Percentiles rank a stretch among this genome's conserved stretches.
These are phyloP conservation scores for Vickermania spadyakhi DNA, from an alignment of 208 protist genomes.

Conservation along the genomic window DNA sequence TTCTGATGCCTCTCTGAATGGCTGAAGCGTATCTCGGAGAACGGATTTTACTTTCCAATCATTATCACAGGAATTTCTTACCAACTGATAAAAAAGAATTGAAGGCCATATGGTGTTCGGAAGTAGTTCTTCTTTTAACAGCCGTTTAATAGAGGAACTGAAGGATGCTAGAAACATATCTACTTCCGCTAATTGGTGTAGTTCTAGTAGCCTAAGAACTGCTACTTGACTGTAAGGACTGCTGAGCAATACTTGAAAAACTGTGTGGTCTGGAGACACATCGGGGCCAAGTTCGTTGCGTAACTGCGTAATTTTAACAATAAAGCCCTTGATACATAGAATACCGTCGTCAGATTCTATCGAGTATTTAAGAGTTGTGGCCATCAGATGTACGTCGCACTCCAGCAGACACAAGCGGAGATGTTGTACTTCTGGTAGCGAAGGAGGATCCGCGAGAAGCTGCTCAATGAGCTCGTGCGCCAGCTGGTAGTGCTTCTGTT, in stretches of 20 bases:
- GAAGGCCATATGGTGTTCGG: not conserved
- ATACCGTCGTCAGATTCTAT: no score
- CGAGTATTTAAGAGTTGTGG: no score
- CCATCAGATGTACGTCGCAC: no score
- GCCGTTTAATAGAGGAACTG: not conserved
- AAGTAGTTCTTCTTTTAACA: not conserved
- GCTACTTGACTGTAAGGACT: not conserved
- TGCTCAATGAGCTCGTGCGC: not conserved
- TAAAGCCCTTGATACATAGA: no score
- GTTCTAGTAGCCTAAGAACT: not conserved
- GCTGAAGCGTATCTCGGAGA: not conserved
- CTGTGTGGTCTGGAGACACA: no score
- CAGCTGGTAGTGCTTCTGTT: not conserved
- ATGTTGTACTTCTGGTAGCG: no score
- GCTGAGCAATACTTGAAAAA: not conserved
- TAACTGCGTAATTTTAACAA: no score
- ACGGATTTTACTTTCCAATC: not conserved
- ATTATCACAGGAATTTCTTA: not conserved
- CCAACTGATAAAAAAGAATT: not conserved
- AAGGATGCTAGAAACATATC: not conserved
- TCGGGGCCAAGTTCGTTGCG: no score
- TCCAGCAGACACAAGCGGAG: no score
- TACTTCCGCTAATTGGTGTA: not conserved
- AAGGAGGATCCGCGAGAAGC: no score
- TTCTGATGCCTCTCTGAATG: not conserved